These are phyloP conservation scores for Amphicarpaea edgeworthii DNA, from an alignment of 306 rosid genomes.

Conservation along the genomic window DNA sequence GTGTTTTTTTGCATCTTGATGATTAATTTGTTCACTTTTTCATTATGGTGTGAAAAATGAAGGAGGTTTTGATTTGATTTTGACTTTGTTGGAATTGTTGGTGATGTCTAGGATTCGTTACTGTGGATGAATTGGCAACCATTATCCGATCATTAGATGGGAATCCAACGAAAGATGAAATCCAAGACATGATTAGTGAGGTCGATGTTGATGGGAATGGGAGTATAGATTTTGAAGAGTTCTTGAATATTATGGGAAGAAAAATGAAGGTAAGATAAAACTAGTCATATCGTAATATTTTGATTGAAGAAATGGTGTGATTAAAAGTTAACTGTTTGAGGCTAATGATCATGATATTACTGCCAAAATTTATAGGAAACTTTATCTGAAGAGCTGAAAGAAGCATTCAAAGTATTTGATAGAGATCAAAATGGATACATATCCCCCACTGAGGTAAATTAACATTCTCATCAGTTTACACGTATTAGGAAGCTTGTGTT, in stretches of 20 bases:
- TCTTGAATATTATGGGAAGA: conserved; percentile 73
- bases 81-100: background rate
- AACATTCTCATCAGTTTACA: background rate
- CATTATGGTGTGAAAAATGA: background rate
- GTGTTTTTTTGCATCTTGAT: conserved; percentile 18
- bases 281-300: background rate
- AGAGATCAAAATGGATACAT: conserved; percentile 85
- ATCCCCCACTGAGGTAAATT: conserved; percentile 71
- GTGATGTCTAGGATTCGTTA: conserved; percentile 72
- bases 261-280: conserved; percentile 70
- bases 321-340: background rate
- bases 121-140: conserved; percentile 75
- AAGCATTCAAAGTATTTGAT: conserved; percentile 87
- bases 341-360: background rate
- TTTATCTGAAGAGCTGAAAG: conserved; percentile 70
- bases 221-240: conserved; percentile 78
- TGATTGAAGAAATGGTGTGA: background rate
- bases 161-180: conserved; percentile 80
- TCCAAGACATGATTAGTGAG: conserved; percentile 75
- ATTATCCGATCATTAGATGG: conserved; percentile 76
- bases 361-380: conserved; percentile 44
- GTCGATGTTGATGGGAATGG: conserved; percentile 80
- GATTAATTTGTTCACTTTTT: background rate
- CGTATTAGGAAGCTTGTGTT: background rate
- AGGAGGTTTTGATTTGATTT: background rate